Evolutionary conservation across 208 protist species (phyloP).

Genomic region (Leishmania turanica): DNA sequence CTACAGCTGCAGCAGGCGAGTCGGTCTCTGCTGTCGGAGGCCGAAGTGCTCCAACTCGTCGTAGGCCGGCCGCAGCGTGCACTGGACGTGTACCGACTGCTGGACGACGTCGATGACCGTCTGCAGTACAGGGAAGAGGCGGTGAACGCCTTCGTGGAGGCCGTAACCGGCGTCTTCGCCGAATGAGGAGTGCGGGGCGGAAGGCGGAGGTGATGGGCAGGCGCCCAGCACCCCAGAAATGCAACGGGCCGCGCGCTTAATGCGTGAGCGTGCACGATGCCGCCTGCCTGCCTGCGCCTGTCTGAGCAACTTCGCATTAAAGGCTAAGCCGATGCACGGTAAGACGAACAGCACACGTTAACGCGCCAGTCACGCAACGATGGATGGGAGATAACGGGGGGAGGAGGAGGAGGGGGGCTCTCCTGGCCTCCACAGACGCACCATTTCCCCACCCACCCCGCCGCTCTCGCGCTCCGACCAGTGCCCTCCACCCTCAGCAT

Average conservation of each 20-base stretch:
- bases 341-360: background rate
- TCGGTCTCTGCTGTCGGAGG: slow-evolving; percentile 34
- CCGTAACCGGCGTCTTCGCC: slow-evolving; percentile 31
- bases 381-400: background rate
- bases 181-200: background rate
- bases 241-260: background rate
- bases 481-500: background rate
- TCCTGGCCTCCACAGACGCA: background rate
- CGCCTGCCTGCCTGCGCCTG: background rate
- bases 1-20: slow-evolving; percentile 10
- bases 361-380: background rate
- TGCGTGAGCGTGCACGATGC: background rate
- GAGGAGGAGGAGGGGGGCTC: background rate
- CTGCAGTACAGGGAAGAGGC: slow-evolving; percentile 49
- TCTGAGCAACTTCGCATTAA: background rate
- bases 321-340: background rate
- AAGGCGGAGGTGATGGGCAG: too few species aligned
- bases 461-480: background rate
- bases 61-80: slow-evolving; percentile 44
- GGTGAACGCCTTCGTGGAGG: slow-evolving; percentile 45
- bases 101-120: slow-evolving; percentile 58
- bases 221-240: background rate
- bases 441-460: background rate
- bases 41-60: slow-evolving; percentile 68
- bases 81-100: slow-evolving; percentile 65